Evolutionary conservation across 2,329 filamentous ascomycete genomes (phyloP).

Genomic region (Fusarium brevicatenulatum): DNA sequence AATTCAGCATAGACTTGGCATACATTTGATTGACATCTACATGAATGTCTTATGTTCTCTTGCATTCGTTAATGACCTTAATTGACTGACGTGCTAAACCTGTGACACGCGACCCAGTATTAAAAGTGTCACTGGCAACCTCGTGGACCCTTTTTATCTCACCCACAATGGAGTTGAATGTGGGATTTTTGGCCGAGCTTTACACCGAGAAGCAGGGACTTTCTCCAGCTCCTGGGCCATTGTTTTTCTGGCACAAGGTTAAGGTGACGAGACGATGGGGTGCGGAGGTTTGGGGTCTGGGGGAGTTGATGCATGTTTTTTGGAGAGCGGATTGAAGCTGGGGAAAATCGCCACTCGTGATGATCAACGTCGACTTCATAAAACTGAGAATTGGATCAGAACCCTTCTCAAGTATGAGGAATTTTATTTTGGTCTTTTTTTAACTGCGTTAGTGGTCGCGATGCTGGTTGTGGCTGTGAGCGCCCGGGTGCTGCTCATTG

Average conservation of each 20-base stretch:
- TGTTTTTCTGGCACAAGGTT: background rate
- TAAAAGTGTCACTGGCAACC: background rate
- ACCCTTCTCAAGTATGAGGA: rapidly evolving
- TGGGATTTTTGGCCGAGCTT: slow-evolving; percentile 12
- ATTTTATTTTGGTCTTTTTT: background rate
- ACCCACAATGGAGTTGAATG: background rate
- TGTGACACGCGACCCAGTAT: slow-evolving; percentile 10
- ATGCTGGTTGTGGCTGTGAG: background rate
- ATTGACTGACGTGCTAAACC: background rate
- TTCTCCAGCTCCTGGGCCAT: background rate
- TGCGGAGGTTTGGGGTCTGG: slow-evolving; percentile 18
- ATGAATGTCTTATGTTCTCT: too few relatives aligned
- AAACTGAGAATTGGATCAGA: too few relatives aligned
- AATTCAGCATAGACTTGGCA: too few relatives aligned
- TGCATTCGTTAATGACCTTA: background rate
- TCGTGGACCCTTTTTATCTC: background rate
- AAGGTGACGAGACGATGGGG: slow-evolving; percentile 7
- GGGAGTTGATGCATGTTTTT: background rate
- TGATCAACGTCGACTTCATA: background rate
- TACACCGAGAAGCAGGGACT: slow-evolving; percentile 7
- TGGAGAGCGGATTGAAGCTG: background rate
- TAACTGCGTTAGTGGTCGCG: rapidly evolving
- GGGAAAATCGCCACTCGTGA: slow-evolving; percentile 16
- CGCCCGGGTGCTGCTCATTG: too few relatives aligned
- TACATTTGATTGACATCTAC: too few relatives aligned